A percentile compares a stretch with the other conserved stretches of the same genome.
Conservation (phyloP, 1,284 basidiomycete genomes). For the Fistulinella cinereoalba region DNA sequence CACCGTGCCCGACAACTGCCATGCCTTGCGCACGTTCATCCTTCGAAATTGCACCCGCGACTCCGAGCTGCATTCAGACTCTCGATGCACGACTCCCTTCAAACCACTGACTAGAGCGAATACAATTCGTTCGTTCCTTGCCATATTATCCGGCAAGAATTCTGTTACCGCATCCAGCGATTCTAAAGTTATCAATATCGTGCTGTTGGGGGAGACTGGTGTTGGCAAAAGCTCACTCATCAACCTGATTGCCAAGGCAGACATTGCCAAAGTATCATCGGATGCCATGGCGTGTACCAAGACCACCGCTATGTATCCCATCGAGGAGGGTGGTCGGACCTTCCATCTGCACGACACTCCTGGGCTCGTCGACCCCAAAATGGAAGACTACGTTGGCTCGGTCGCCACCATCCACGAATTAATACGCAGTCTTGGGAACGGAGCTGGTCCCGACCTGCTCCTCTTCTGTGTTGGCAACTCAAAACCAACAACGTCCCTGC, state of each 20-base stretch:
- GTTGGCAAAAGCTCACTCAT: conserved; percentile 33
- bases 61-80: conserved; percentile 4
- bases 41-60: conserved; percentile 6
- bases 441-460: conserved; percentile 34
- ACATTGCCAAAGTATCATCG: conserved; percentile 21
- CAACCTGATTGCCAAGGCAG: conserved; percentile 18
- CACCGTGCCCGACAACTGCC: conserved; percentile 10
- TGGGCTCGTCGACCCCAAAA: conserved; percentile 39
- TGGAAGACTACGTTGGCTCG: conserved; percentile 28
- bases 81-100: conserved; percentile 8
- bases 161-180: background rate
- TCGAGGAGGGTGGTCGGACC: conserved; percentile 13
- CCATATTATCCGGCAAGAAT: conserved; percentile 6
- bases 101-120: no score
- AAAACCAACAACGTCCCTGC: conserved; percentile 30
- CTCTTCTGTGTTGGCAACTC: conserved; percentile 38
- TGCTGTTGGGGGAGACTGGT: conserved; percentile 26
- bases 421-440: conserved; percentile 26
- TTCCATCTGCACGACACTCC: conserved; percentile 38
- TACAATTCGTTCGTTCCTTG: conserved; percentile 2
- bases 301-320: conserved; percentile 8
- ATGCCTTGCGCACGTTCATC: conserved; percentile 14
- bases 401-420: conserved; percentile 32
- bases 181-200: conserved; percentile 12
- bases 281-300: conserved; percentile 24